phyloP scores from a whole-genome alignment of 768 basidiomycete species.

The Rhizopogon vesiculosus region DNA sequence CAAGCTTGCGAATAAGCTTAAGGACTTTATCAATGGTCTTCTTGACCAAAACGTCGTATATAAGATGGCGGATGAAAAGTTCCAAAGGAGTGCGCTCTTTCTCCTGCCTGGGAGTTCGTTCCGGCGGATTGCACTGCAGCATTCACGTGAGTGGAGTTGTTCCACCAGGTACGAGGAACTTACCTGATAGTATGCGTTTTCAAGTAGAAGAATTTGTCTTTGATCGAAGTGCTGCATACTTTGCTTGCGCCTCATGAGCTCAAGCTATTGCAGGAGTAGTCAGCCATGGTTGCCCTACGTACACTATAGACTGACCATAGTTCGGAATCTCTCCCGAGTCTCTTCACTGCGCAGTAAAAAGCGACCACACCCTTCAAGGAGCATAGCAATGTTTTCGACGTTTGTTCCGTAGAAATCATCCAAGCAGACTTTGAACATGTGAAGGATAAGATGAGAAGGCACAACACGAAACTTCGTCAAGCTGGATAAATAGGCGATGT shows the following conservation, averaged over 20 bases:
- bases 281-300: neutral
- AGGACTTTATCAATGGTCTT: slow-evolving; percentile 95
- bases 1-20: slow-evolving; percentile 86
- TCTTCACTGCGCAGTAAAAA: slow-evolving; percentile 86
- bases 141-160: slow-evolving; percentile 4
- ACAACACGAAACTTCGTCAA: slow-evolving; percentile 95
- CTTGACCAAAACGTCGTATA: slow-evolving; percentile 89
- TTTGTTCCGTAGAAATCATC: slow-evolving; percentile 94
- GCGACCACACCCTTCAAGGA: slow-evolving; percentile 92
- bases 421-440: slow-evolving; percentile 95
- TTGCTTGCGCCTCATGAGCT: slow-evolving; percentile 94
- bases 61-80: slow-evolving; percentile 92
- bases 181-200: slow-evolving; percentile 98
- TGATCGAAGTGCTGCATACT: slow-evolving; percentile 90
- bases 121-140: slow-evolving; percentile 90
- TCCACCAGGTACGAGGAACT: slow-evolving; percentile 5
- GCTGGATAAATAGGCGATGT: slow-evolving; percentile 82
- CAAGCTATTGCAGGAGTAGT: slow-evolving; percentile 50
- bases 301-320: slow-evolving; percentile 57
- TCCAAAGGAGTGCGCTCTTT: slow-evolving; percentile 85
- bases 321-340: slow-evolving; percentile 79
- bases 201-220: slow-evolving; percentile 81
- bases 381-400: slow-evolving; percentile 86
- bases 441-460: slow-evolving; percentile 86
- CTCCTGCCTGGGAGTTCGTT: slow-evolving; percentile 79